Base-by-base conservation (phyloP, 257 asterid species). In the Solanum habrochaites region DNA sequence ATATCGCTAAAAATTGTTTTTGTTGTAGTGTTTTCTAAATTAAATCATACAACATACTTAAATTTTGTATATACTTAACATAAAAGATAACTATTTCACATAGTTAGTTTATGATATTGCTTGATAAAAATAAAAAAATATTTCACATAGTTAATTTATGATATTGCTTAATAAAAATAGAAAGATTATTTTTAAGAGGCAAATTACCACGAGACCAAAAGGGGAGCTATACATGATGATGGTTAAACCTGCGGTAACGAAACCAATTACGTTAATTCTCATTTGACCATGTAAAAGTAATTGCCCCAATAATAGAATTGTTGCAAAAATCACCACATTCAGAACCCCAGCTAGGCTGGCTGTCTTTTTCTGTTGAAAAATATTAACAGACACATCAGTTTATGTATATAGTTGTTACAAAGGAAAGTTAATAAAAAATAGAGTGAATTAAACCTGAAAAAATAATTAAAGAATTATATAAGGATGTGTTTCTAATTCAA, bases 211-310 rank as follows among this genome's bases (percentile, higher is more conserved):
- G 80, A 93, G 94, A 14, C 95, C 88, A 74, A 96, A 96, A 67
- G 99, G 99, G 43, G 99, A 93, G 81, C 83, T 97, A 85, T 95
- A 96, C 99, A 95, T 96, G 86, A 96, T 83, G 86, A 96, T 87
- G 37, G 94, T 95, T 43, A 96, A 92, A 29, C 88, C 98, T 2
- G 98, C 90, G 86, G 95, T 86, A 82, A 96, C 72, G 45, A 90
- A 86, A 29, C 98, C 99, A 77, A 91, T 91, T 3, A 88, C 92
- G 89, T 87, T 67, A 77, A 96, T 94, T 89, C 93, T 92, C 42
- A 27, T 25, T 1, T 91, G 92, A 62, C 89, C 93, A 13, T 69
- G 49, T 90, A 91, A 37, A 43, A 90, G 11, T 6, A 93, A 86
- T 16, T 90, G 89, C 4, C 93, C 88, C 21, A 56, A 85, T 11